Percentiles rank a stretch among this genome's conserved stretches.
Evolutionary conservation across 1,284 basidiomycete genomes (phyloP).

Genomic region (Pseudozyma pruni): DNA sequence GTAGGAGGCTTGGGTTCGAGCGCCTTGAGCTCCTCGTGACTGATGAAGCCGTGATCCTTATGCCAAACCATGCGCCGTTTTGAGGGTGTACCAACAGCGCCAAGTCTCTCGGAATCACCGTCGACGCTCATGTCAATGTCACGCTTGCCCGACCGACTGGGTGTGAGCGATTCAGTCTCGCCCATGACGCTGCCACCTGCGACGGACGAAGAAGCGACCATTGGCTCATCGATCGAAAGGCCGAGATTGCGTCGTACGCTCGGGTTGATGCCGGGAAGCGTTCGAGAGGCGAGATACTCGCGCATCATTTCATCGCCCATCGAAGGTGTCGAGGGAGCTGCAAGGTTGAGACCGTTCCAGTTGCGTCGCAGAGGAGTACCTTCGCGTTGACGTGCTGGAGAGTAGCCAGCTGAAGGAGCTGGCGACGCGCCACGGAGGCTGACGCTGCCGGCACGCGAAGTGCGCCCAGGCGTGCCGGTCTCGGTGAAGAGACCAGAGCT

Average conservation of each 20-base stretch:
- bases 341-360: slow-evolving; percentile 59
- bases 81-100: slow-evolving; percentile 28
- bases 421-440: slow-evolving; percentile 29
- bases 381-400: slow-evolving; percentile 22
- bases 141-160: slow-evolving; percentile 41
- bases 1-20: slow-evolving; percentile 55
- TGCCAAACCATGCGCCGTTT: slow-evolving; percentile 66
- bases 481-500: slow-evolving; percentile 21
- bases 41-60: slow-evolving; percentile 61
- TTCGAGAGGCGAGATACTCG: slow-evolving; percentile 42
- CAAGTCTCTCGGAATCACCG: slow-evolving; percentile 33
- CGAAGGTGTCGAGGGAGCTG: slow-evolving; percentile 35
- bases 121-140: slow-evolving; percentile 52
- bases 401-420: slow-evolving; percentile 29
- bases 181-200: slow-evolving; percentile 34
- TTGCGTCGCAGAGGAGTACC: slow-evolving; percentile 44
- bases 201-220: slow-evolving; percentile 22
- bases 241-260: slow-evolving; percentile 22
- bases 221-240: slow-evolving; percentile 14
- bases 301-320: slow-evolving; percentile 58
- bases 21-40: slow-evolving; percentile 57
- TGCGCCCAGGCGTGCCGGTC: slow-evolving; percentile 20
- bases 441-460: slow-evolving; percentile 28
- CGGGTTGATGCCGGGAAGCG: slow-evolving; percentile 38
- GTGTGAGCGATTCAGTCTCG: slow-evolving; percentile 34